These are phyloP conservation scores for Vigna mungo DNA, from an alignment of 306 rosid species.

Conservation along the genomic window DNA sequence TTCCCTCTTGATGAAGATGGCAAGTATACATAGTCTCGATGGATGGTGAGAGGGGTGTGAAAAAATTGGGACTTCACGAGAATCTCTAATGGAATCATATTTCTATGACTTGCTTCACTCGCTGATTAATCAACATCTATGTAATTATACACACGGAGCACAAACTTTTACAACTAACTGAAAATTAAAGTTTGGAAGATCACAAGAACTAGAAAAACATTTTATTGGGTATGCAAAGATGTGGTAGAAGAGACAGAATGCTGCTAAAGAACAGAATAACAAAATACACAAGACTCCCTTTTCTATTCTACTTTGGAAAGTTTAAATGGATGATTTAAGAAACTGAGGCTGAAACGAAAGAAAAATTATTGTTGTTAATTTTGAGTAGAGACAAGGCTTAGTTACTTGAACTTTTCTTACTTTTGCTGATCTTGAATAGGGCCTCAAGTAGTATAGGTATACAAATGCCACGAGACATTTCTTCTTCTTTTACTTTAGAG, in stretches of 20 bases:
- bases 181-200: neutral
- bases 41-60: neutral
- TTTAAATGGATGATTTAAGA: constrained; percentile 22
- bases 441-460: constrained; percentile 56
- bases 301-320: constrained; percentile 21
- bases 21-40: too few relatives aligned
- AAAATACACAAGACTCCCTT: neutral
- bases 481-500: constrained; percentile 46
- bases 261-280: neutral
- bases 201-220: neutral
- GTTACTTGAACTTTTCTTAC: constrained; percentile 60
- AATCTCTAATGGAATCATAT: neutral
- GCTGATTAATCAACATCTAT: neutral
- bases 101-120: neutral
- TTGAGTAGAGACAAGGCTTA: constrained; percentile 7
- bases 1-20: too few relatives aligned
- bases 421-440: constrained; percentile 54
- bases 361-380: constrained; percentile 25
- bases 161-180: constrained; percentile 17
- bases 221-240: neutral
- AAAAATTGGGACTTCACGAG: constrained; percentile 14
- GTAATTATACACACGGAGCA: constrained; percentile 11
- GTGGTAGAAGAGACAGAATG: neutral
- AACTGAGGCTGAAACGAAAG: constrained; percentile 25
- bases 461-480: constrained; percentile 58